Evolutionary conservation across 345 rosid species (phyloP), one percentile per base, ranked within the genome.

Genomic region (Lepidium africanum): DNA sequence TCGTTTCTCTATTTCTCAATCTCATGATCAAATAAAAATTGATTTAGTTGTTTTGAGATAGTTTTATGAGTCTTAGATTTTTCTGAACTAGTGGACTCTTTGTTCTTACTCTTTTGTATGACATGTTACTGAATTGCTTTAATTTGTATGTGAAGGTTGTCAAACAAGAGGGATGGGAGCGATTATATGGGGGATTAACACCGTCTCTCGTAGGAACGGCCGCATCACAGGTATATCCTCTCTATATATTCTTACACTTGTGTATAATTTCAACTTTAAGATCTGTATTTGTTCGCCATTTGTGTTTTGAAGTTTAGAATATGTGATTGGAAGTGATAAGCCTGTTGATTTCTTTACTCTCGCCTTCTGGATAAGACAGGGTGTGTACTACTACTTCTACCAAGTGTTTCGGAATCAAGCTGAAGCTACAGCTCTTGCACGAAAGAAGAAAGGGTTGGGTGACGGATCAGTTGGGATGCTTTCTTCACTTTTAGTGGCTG

Each of bases 301-400:
- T 43, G 55, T 43, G 32, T 15, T 63, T 13, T 47, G 7, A 16
- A 15, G 55, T 46, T 41, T 41, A 35, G 21, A 45, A 7, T 23
- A 12, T 41, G n/a, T 45, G 35, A 43, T 23, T 19, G 48, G 38
- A 65, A 19, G 37, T 65, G 33, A 13, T 7, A 21, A 14, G 74
- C 47, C 59, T 68, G 62, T n/a, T 67, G 64, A 19, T 69, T 64
- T 74, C 76, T 80, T 14, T 71, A 50, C 50, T 72, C 46, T 9
- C 67, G 23, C 17, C 32, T 76, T 84, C 82, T 76, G 74, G 15
- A 67, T 90, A 84, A 58, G 76, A 78, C 89, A 91, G 99, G 99
- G 97, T 80, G 99, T 95, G 81, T 95, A 91, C 77, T 95, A 91
- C 76, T 95, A 89, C 87, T 91, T 95, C 86, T 95, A 91, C 87